Evolutionary conservation across 257 asterid genomes (phyloP).

Genomic region (Primulina eburnea): DNA sequence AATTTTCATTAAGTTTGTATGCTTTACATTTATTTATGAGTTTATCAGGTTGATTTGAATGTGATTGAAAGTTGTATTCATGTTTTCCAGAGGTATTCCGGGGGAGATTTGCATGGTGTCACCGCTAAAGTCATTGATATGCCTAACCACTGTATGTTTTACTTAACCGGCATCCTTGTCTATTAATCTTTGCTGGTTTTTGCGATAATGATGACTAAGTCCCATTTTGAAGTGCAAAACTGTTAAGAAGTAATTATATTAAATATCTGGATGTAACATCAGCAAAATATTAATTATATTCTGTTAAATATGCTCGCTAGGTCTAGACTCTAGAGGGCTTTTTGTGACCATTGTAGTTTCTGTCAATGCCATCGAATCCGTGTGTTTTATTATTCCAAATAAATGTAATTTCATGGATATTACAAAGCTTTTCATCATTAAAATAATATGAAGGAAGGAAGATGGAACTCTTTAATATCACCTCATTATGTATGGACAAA

Average conservation of each 20-base stretch:
- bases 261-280: too few species aligned
- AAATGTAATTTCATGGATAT: too few species aligned
- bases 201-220: too few species aligned
- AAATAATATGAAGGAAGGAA: slow-evolving; percentile 6
- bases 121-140: slow-evolving; percentile 77
- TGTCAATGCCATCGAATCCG: too few species aligned
- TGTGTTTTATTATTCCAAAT: too few species aligned
- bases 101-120: slow-evolving; percentile 82
- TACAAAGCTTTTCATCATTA: not conserved
- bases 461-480: not conserved
- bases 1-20: not conserved
- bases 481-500: not conserved
- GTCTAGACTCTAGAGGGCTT: too few species aligned
- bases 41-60: slow-evolving; percentile 17
- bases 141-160: slow-evolving; percentile 67
- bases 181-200: not conserved
- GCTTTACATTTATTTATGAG: not conserved
- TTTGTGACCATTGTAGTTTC: too few species aligned
- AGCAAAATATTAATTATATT: too few species aligned
- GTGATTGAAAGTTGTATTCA: slow-evolving; percentile 28
- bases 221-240: too few species aligned
- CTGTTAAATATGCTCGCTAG: too few species aligned
- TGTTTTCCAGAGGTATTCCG: slow-evolving; percentile 69
- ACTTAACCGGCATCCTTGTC: slow-evolving; percentile 16
- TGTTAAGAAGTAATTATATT: too few species aligned